Conservation (phyloP, 176 grass and related monocot species). For the Phyllostachys edulis region DNA sequence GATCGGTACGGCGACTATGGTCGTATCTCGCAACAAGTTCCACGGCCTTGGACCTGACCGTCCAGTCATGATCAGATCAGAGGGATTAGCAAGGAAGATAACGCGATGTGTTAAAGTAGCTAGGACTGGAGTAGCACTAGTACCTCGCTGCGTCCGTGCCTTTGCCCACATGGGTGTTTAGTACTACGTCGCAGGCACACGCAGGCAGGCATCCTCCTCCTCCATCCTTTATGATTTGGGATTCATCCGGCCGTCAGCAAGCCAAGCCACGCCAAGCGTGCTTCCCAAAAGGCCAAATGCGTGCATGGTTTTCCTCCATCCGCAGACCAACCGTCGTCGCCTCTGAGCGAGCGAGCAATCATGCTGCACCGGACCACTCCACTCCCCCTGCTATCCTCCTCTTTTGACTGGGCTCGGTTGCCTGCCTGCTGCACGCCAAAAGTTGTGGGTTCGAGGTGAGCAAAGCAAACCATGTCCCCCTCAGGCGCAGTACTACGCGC, state of each 20-base stretch:
- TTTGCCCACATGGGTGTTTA: background rate
- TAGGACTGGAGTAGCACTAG: background rate
- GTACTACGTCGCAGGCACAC: no score
- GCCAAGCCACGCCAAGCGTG: background rate
- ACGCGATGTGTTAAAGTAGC: background rate
- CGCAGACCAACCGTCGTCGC: background rate
- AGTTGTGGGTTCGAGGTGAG: background rate
- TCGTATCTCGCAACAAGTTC: no score
- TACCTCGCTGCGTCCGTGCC: background rate
- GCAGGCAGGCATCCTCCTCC: background rate
- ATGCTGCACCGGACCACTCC: background rate
- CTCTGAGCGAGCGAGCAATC: background rate
- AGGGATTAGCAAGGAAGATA: no score
- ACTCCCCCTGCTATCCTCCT: background rate
- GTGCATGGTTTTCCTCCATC: background rate
- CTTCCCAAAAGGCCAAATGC: background rate
- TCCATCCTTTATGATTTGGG: background rate
- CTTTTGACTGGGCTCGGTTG: background rate
- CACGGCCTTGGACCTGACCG: no score
- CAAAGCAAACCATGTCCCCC: background rate
- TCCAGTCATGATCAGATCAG: no score
- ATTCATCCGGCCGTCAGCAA: background rate
- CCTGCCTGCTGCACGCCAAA: background rate
- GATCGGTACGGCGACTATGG: no score
- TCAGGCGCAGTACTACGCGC: slow-evolving; percentile 6